phyloP scores from a whole-genome alignment of 2,329 filamentous ascomycete species.

The Hymenoscyphus salicellus region DNA sequence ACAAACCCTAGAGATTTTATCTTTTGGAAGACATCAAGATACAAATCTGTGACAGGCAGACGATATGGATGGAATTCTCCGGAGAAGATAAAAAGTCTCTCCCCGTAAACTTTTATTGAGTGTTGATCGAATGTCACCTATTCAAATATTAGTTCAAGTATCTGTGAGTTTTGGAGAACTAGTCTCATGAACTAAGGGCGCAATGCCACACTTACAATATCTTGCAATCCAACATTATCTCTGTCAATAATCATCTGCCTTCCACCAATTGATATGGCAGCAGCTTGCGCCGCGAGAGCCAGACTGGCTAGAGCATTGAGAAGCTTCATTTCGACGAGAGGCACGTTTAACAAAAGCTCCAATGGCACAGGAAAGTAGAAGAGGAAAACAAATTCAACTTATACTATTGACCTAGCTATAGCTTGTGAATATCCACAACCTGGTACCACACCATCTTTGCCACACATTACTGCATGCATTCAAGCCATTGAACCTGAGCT shows the following conservation, averaged over 20 bases:
- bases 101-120: constrained; percentile 59
- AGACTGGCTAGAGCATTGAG: constrained; percentile 34
- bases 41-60: constrained; percentile 59
- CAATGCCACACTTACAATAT: constrained; percentile 46
- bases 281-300: constrained; percentile 44
- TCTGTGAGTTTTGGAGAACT: neutral
- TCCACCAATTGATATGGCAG: constrained; percentile 48
- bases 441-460: neutral
- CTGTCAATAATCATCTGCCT: constrained; percentile 48
- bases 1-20: constrained; percentile 73
- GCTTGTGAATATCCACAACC: neutral
- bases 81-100: constrained; percentile 60
- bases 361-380: neutral
- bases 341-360: neutral
- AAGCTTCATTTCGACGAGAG: constrained; percentile 39
- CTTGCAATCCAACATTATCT: constrained; percentile 51
- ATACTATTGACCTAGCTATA: neutral
- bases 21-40: constrained; percentile 77
- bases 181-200: neutral
- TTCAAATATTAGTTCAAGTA: neutral
- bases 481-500: neutral
- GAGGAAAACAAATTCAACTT: neutral
- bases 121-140: constrained; percentile 61
- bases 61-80: constrained; percentile 63
- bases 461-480: neutral